Conservation (phyloP, 2,329 filamentous ascomycete species). For the Zalaria sp. region DNA sequence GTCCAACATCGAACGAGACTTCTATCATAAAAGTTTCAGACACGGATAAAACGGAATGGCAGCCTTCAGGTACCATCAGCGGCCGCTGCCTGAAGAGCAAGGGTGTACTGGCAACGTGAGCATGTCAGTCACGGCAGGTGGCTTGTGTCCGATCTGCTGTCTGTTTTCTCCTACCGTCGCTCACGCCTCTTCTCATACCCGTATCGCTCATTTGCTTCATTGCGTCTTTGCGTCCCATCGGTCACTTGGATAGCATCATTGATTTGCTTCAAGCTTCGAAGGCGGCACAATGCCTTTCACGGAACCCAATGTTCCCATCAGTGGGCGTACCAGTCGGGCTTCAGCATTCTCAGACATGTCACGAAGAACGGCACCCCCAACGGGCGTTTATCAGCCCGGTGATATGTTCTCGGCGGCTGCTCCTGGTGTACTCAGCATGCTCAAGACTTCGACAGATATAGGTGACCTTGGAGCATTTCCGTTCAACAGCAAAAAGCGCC, state of each 20-base stretch:
- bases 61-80: no score
- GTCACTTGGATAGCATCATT: constrained; percentile 1
- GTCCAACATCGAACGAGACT: no score
- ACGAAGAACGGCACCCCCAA: constrained; percentile 11
- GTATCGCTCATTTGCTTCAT: not conserved
- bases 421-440: constrained; percentile 34
- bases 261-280: not conserved
- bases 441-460: constrained; percentile 34
- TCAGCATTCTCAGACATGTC: constrained; percentile 29
- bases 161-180: no score
- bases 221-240: not conserved
- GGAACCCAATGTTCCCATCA: constrained; percentile 29
- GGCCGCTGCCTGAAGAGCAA: no score
- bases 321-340: constrained; percentile 32
- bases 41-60: no score
- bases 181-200: no score
- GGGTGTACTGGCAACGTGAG: no score
- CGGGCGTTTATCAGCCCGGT: constrained; percentile 13
- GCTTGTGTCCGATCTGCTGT: no score
- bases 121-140: no score
- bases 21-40: no score
- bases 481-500: constrained; percentile 21
- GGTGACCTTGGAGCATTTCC: constrained; percentile 29
- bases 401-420: constrained; percentile 14
- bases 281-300: constrained; percentile 26